Evolutionary conservation across 2,329 filamentous ascomycete species (phyloP), one percentile per base, ranked within the genome.

Genomic region (Fusarium siculi): DNA sequence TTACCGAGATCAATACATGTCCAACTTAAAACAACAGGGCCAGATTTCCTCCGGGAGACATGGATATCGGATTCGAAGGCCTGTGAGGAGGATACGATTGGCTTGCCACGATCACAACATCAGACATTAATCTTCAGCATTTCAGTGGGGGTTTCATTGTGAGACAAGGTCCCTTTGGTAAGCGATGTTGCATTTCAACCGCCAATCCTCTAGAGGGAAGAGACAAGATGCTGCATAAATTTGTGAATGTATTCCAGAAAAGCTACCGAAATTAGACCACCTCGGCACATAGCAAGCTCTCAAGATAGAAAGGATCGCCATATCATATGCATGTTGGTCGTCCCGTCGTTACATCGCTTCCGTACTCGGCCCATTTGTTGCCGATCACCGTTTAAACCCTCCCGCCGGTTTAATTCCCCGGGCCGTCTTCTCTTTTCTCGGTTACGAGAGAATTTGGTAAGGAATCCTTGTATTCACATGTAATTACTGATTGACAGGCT

Each of bases 251-350:
- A 10, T 36, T 15, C 12, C n/a, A 52, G n/a, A 19, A 8, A 28
- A n/a, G 10, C 10, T 49, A 23, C 61, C 40, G 61, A 57, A 44
- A 66, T 66, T 42, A 49, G 34, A 57, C 7, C 37, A 30, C 21
- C 58, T 21, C 44, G 62, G 52, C 52, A 66, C 14, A 42, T 10
- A 23, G 6, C 40, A 23, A 42, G n/a, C 1, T 23, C 50, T 60
- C 39, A 30, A 42, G 11, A 57, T 16, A n/a, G 34, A 47, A 40
- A 56, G 3, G 34, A 68, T 46, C 39, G 14, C 19, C 43, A 15
- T 10, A n/a, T 19, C 19, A 47, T 23, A 63, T 49, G 61, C 55
- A 60, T 7, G 56, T 52, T 63, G 32, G 42, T 37, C 19, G 37
- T 23, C 25, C 18, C 44, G 39, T 21, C 0, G 49, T 68, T 63